phyloP scores from a whole-genome alignment of 805 yeast genomes.

The Ogataea ganodermae region DNA sequence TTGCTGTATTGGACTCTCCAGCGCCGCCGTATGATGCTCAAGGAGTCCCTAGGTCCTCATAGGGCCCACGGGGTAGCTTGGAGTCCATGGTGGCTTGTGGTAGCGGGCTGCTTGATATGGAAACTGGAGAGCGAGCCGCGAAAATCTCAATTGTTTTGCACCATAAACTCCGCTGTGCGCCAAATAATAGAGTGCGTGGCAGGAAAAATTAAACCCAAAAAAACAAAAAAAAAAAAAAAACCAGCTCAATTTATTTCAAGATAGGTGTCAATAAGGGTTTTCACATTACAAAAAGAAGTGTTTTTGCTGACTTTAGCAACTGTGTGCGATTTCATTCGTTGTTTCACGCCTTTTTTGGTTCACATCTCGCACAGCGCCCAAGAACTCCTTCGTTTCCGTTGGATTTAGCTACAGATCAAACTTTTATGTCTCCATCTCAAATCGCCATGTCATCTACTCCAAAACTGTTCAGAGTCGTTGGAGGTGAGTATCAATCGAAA shows the following conservation, averaged over 20 bases:
- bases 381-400: no score
- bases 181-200: no score
- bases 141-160: background rate
- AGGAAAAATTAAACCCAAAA: background rate
- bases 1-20: conserved; percentile 23
- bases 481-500: conserved; percentile 38
- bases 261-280: conserved; percentile 6
- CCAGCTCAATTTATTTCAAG: conserved; percentile 3
- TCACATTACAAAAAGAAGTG: background rate
- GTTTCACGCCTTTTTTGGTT: background rate
- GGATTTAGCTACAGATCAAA: no score
- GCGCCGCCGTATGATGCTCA: conserved; percentile 32
- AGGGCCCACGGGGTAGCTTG: no score
- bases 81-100: background rate
- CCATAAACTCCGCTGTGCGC: no score
- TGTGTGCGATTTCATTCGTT: conserved; percentile 1
- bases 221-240: background rate
- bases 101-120: background rate
- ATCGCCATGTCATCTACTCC: conserved; percentile 6
- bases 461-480: conserved; percentile 35
- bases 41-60: no score
- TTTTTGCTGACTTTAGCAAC: conserved; percentile 1
- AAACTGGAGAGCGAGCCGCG: no score
- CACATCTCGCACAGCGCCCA: background rate
- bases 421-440: conserved; percentile 4